Base-by-base conservation (phyloP, 257 asterid genomes). In the Echites panduratus region DNA sequence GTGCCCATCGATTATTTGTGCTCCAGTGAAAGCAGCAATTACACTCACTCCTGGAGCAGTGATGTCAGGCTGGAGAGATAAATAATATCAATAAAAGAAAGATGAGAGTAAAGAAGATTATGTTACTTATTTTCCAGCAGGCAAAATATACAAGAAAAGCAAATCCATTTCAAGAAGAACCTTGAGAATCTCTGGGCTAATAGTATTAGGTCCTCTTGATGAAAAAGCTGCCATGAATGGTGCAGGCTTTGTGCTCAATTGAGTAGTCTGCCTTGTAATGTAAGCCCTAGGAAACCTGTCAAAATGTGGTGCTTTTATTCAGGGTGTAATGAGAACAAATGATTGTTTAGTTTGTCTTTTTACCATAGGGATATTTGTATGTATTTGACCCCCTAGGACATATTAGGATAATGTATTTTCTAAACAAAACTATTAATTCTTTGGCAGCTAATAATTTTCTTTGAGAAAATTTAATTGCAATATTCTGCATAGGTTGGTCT, bases 31-130 rank as follows among this genome's bases (percentile, higher is more conserved):
- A 61, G 97, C 97, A 2, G 97, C 96, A 53, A 90, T 83, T 17
- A 90, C 66, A 81, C 86, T 87, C 76, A 92, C 96, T 75, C 98
- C 97, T 4, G 98, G 97, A 14, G 98, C 96, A 49, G 95, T 86
- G 43, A 92, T 84, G 82, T 92, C 97, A 64, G 98, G 97, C 98
- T 92, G 90, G 22, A 83, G 14, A 75, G 45, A 73, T n/a, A 1
- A 16, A 73, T n/a, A 1, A 16, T 38, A 29, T 1, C 2, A 12
- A 32, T 8, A n/a, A 57, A 24, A 2, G 24, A 17, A 4, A 4
- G 1, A 56, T 14, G 2, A n/a, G 29, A 50, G 17, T 17, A 13
- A 48, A 32, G 3, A 4, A 13, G 7, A 5, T 26, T 12, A 19
- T 32, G 27, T 32, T 13, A 2, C 12, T 24, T 38, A 26, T 24